phyloP scores from a whole-genome alignment of 2,329 filamentous ascomycete genomes.

The Colletotrichum viniferum region DNA sequence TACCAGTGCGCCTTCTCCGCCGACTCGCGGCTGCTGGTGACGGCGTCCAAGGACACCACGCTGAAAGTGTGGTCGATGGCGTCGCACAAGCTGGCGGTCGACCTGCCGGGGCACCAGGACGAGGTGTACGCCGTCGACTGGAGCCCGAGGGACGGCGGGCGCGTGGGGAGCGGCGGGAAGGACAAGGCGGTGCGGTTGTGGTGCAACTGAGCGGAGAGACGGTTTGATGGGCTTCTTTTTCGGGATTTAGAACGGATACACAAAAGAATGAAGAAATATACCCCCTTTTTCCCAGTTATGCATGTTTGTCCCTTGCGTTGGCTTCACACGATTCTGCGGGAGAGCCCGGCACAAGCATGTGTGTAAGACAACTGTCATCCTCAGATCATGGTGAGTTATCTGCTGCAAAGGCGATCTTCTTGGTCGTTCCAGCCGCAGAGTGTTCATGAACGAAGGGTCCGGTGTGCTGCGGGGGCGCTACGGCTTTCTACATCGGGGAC shows the following conservation, averaged over 20 bases:
- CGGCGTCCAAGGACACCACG: conserved; percentile 89
- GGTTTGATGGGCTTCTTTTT: not conserved
- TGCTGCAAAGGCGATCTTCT: not conserved
- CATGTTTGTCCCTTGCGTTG: not conserved
- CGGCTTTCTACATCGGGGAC: not conserved
- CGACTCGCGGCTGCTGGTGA: conserved; percentile 87
- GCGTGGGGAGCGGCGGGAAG: conserved; percentile 89
- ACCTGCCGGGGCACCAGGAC: conserved; percentile 89
- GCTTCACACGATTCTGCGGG: not conserved
- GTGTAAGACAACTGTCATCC: not conserved
- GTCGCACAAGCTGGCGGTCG: conserved; percentile 77
- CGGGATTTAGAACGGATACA: conserved; percentile 10
- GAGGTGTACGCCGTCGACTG: conserved; percentile 96
- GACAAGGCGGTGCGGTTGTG: conserved; percentile 79
- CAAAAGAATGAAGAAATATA: conserved; percentile 16
- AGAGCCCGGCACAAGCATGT: not conserved
- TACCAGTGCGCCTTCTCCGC: conserved; percentile 93
- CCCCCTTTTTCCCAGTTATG: not conserved
- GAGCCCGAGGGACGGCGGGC: conserved; percentile 82
- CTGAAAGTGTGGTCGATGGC: conserved; percentile 94
- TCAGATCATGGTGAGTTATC: not conserved
- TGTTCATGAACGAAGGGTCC: not conserved
- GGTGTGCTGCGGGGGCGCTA: not conserved
- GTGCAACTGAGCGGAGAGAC: conserved; percentile 56
- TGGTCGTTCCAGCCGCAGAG: not conserved